These are phyloP conservation scores for Bacidia gigantensis DNA, from an alignment of 495 filamentous ascomycete species.

Conservation along the genomic window DNA sequence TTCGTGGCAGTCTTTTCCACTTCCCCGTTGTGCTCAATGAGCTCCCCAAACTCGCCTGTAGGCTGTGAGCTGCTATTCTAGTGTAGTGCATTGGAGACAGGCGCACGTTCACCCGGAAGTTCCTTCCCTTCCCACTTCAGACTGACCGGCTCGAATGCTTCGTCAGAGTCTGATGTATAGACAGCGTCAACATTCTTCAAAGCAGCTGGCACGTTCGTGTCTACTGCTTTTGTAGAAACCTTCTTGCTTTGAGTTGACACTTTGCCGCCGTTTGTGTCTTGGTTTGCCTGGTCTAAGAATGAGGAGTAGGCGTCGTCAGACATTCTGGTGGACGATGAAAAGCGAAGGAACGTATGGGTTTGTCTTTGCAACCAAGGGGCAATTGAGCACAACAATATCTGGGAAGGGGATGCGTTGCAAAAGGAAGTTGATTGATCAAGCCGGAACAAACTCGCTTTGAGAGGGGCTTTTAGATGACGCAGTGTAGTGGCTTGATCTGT, in stretches of 20 bases:
- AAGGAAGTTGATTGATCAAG: not conserved
- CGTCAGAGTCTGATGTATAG: constrained; percentile 71
- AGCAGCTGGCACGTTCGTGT: constrained; percentile 43
- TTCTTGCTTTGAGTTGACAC: constrained; percentile 12
- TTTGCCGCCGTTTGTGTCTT: constrained; percentile 40
- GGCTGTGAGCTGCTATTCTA: constrained; percentile 4
- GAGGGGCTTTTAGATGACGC: not conserved
- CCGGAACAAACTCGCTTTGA: constrained; percentile 17
- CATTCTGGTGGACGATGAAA: not conserved
- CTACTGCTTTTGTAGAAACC: constrained; percentile 24
- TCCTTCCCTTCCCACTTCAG: constrained; percentile 43
- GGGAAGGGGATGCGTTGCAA: not conserved
- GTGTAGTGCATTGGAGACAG: not conserved
- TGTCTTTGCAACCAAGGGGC: too few relatives aligned
- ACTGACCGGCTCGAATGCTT: constrained; percentile 65
- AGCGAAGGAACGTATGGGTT: not conserved
- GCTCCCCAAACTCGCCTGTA: constrained; percentile 41
- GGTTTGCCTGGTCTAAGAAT: constrained; percentile 76
- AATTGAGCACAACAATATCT: not conserved
- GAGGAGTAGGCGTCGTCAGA: constrained; percentile 68
- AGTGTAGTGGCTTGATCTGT: not conserved
- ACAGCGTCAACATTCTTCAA: constrained; percentile 46
- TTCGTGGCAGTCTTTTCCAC: constrained; percentile 39
- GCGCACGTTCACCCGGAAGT: constrained; percentile 22
- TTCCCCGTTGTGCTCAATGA: constrained; percentile 40